phyloP scores from a whole-genome alignment of 805 yeast species.

The Metschnikowia noctiluminum region DNA sequence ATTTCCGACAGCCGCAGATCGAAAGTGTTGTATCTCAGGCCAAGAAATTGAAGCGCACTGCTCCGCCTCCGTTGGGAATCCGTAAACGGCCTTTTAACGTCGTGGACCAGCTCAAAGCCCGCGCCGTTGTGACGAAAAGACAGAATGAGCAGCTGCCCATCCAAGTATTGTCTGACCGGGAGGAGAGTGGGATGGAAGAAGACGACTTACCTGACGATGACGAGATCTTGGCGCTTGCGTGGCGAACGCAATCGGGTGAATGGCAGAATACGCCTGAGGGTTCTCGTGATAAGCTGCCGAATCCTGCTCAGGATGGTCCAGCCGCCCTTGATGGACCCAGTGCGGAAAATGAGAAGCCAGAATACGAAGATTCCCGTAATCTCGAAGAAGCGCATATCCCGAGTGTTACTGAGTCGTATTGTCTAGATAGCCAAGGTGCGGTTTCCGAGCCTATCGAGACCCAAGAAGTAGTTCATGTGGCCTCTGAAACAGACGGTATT shows the following conservation, averaged over 20 bases:
- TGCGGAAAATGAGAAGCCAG: too few species aligned
- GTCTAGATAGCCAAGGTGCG: too few species aligned
- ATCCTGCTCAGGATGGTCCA: background rate
- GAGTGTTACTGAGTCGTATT: too few species aligned
- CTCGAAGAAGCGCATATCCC: too few species aligned
- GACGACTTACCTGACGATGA: slow-evolving; percentile 18
- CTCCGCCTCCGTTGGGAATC: slow-evolving; percentile 5
- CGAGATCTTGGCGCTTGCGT: slow-evolving; percentile 15
- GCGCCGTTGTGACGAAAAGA: background rate
- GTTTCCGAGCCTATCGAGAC: too few species aligned
- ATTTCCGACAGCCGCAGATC: slow-evolving; percentile 1
- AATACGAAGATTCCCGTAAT: too few species aligned
- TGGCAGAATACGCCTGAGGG: background rate
- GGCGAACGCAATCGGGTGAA: slow-evolving; percentile 16
- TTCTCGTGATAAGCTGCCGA: too few species aligned
- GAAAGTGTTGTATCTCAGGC: background rate
- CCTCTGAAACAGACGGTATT: slow-evolving; percentile 34
- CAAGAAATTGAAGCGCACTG: background rate
- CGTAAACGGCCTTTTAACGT: slow-evolving; percentile 1
- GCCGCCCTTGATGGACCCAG: too few species aligned
- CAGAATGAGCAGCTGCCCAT: background rate
- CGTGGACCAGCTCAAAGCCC: slow-evolving; percentile 2
- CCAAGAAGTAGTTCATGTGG: background rate
- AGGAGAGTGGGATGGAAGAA: background rate
- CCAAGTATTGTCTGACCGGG: background rate